A percentile compares a stretch with the other conserved stretches of the same genome.
phyloP scores from a whole-genome alignment of 225 moss, liverwort and hornwort genomes.

The Physcomitrellopsis africana region DNA sequence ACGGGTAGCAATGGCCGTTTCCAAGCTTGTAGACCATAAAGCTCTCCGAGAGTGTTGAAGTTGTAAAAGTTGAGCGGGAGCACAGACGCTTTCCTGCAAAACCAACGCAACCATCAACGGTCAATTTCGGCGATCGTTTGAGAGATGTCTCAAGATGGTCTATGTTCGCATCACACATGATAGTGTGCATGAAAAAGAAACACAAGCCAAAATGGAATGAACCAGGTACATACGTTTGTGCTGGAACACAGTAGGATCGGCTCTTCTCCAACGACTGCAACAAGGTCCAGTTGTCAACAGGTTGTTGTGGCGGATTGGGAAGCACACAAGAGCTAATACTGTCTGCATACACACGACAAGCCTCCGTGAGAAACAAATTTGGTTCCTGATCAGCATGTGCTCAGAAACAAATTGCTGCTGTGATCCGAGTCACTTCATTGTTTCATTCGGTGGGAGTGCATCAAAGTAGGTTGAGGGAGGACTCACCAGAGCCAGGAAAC shows the following conservation, averaged over 20 bases:
- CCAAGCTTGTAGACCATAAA: constrained; percentile 52
- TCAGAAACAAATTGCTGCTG: neutral
- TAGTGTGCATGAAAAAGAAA: neutral
- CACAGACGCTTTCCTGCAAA: constrained; percentile 51
- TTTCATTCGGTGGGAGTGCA: constrained; percentile 19
- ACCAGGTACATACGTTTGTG: constrained; percentile 45
- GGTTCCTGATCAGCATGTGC: constrained; percentile 22
- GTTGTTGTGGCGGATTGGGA: constrained; percentile 40
- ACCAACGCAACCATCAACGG: constrained; percentile 13
- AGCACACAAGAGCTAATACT: constrained; percentile 45
- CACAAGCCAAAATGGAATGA: constrained; percentile 16
- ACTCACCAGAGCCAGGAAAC: constrained; percentile 56
- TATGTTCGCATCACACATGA: constrained; percentile 16
- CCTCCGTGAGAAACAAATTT: constrained; percentile 30
- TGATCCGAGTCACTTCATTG: neutral
- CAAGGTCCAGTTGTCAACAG: constrained; percentile 51
- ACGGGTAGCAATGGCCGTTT: constrained; percentile 44
- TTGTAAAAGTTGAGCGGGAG: constrained; percentile 30
- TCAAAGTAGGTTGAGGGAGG: constrained; percentile 1
- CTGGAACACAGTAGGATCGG: constrained; percentile 42
- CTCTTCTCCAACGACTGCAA: constrained; percentile 45
- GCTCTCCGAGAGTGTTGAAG: constrained; percentile 34
- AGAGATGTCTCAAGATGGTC: neutral
- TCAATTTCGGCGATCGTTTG: constrained; percentile 20
- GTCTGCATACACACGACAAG: constrained; percentile 48